phyloP scores from a whole-genome alignment of 2,329 filamentous ascomycete species.

The Monilinia aucupariae region DNA sequence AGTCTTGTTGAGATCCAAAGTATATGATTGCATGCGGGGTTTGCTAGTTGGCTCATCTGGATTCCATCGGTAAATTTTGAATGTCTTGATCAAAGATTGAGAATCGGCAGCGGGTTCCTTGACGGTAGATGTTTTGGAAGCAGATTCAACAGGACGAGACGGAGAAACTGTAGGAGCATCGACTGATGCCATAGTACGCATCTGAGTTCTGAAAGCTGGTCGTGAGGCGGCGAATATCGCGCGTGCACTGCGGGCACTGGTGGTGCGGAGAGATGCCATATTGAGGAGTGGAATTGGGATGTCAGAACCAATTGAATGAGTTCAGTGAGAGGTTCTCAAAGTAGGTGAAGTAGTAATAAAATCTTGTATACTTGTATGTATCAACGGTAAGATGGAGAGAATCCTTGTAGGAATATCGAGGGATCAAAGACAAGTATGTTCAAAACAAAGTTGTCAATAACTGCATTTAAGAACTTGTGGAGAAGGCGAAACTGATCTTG shows the following conservation, averaged over 20 bases:
- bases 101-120: slow-evolving; percentile 47
- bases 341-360: slow-evolving; percentile 10
- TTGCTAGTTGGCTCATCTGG: slow-evolving; percentile 88
- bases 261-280: slow-evolving; percentile 21
- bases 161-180: slow-evolving; percentile 16
- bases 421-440: background rate
- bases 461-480: slow-evolving; percentile 10
- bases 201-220: slow-evolving; percentile 18
- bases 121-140: slow-evolving; percentile 31
- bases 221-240: slow-evolving; percentile 19
- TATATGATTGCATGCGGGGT: slow-evolving; percentile 92
- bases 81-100: slow-evolving; percentile 77
- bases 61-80: slow-evolving; percentile 99
- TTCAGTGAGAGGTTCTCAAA: background rate
- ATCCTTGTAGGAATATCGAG: slow-evolving; percentile 1
- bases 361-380: slow-evolving; percentile 3
- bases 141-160: slow-evolving; percentile 22
- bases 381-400: background rate
- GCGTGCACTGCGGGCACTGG: slow-evolving; percentile 16
- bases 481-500: slow-evolving; percentile 17
- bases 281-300: slow-evolving; percentile 6
- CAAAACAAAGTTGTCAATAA: slow-evolving; percentile 8
- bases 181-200: slow-evolving; percentile 20
- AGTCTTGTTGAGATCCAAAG: slow-evolving; percentile 95
- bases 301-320: slow-evolving; percentile 3